Evolutionary conservation across 331 rosid species (phyloP), one percentile per base, ranked within the genome.

Genomic region (Arachis monticola): DNA sequence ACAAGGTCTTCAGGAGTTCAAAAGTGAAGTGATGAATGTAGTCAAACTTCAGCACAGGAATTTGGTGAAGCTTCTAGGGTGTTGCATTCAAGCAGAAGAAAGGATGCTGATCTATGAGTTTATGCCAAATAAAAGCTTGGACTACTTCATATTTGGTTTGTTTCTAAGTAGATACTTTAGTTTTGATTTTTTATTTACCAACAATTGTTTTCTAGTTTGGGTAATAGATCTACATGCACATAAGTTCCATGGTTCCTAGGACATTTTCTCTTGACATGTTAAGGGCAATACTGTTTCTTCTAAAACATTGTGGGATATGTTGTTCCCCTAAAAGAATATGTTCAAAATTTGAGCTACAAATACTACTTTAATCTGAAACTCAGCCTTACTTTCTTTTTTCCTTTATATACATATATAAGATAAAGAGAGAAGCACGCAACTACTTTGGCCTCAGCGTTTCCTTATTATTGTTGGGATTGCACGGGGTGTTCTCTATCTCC

Each of bases 61-160:
- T 58, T 46, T 72, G 12, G 77, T 72, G 59, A 72, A 2, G 31
- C 67, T 72, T 27, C 46, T 44, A 10, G 68, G 77, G 2, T 44
- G 48, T 8, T 44, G 48, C 48, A 44, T 44, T 44, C 48, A 44
- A 44, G 48, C 7, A 44, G 48, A 44, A 44, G 48, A 44, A 44
- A 44, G 48, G 48, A 44, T 44, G 7, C 48, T 44, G 9, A 8
- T 44, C 48, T 44, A 44, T 6, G 48, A 44, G 48, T 44, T 44
- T 44, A 44, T 44, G 48, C 48, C 48, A 2, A 74, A 74, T 52
- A 74, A 50, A 56, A 74, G 63, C 62, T 52, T 63, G 61, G 70
- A 72, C 71, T n/a, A 14, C 71, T 47, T 74, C 52, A 63, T 74
- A 48, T 74, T 51, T 64, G 79, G 79, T 63, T 35, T 30, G 64